These are phyloP conservation scores for Choanephora cucurbitarum DNA, from an alignment of 371 early-diverging fungal genomes.

Conservation along the genomic window DNA sequence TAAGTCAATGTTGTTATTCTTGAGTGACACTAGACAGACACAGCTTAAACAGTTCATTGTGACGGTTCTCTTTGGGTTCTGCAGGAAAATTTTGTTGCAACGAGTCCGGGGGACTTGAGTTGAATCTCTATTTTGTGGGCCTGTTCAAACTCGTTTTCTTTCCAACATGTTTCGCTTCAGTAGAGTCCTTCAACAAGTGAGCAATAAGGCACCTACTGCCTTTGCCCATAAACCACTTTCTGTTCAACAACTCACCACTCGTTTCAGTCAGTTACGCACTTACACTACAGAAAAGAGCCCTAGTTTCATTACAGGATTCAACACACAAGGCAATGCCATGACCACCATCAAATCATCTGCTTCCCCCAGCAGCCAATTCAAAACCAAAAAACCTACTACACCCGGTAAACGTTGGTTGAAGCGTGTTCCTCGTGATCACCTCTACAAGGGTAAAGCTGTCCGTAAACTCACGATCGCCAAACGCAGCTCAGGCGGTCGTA, in stretches of 20 bases:
- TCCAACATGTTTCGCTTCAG: constrained; percentile 25
- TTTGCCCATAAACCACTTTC: not conserved
- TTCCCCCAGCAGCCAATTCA: constrained; percentile 65
- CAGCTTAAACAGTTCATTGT: too few relatives aligned
- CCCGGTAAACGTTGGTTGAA: constrained; percentile 89
- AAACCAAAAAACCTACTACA: constrained; percentile 90
- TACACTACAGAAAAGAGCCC: constrained; percentile 11
- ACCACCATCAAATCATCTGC: constrained; percentile 29
- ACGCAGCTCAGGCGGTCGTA: constrained; percentile 85
- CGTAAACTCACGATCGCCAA: constrained; percentile 82
- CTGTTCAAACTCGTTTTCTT: too few relatives aligned
- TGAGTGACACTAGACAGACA: too few relatives aligned
- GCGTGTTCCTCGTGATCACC: constrained; percentile 87
- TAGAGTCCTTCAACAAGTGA: constrained; percentile 21
- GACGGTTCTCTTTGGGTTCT: too few relatives aligned
- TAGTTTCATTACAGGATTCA: constrained; percentile 41
- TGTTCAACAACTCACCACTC: constrained; percentile 13
- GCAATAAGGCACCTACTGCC: constrained; percentile 17
- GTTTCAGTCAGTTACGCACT: constrained; percentile 24
- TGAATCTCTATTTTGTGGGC: too few relatives aligned
- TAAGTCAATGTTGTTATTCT: too few relatives aligned
- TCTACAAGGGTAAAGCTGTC: constrained; percentile 90
- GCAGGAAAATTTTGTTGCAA: too few relatives aligned
- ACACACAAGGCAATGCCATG: constrained; percentile 43
- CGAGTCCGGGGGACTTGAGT: too few relatives aligned